Evolutionary conservation across 305 asterid species (phyloP).

Genomic region (Ilex paraguariensis): DNA sequence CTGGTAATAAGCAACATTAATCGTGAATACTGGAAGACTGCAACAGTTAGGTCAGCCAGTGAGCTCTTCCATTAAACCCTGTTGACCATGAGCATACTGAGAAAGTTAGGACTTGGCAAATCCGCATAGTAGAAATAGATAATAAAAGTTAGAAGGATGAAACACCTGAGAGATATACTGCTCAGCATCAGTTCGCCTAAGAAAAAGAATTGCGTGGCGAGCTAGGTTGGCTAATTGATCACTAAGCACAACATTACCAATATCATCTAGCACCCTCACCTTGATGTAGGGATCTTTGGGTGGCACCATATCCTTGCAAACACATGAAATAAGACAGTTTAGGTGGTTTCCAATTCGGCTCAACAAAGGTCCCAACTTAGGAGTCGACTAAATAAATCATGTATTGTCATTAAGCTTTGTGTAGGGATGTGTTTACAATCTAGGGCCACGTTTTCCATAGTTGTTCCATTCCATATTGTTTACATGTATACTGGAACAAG

Average conservation of each 20-base stretch:
- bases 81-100: slow-evolving; percentile 10
- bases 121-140: background rate
- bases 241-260: slow-evolving; percentile 70
- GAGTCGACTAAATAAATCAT: too few relatives aligned
- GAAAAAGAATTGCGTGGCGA: slow-evolving; percentile 79
- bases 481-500: too few relatives aligned
- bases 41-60: slow-evolving; percentile 25
- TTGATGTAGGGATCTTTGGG: slow-evolving; percentile 94
- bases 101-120: slow-evolving; percentile 7
- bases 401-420: too few relatives aligned
- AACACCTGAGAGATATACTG: slow-evolving; percentile 70
- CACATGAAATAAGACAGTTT: background rate
- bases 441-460: too few relatives aligned
- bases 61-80: slow-evolving; percentile 83
- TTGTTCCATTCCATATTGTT: too few relatives aligned
- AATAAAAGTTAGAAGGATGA: slow-evolving; percentile 1
- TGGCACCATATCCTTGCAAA: slow-evolving; percentile 78
- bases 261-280: slow-evolving; percentile 79
- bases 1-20: too few relatives aligned
- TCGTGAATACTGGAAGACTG: too few relatives aligned
- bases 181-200: slow-evolving; percentile 85
- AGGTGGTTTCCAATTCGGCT: too few relatives aligned
- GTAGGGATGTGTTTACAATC: too few relatives aligned
- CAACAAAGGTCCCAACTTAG: too few relatives aligned
- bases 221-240: slow-evolving; percentile 78